Base-by-base conservation (phyloP, 768 basidiomycete genomes). In the Leccinum subgranulosum region DNA sequence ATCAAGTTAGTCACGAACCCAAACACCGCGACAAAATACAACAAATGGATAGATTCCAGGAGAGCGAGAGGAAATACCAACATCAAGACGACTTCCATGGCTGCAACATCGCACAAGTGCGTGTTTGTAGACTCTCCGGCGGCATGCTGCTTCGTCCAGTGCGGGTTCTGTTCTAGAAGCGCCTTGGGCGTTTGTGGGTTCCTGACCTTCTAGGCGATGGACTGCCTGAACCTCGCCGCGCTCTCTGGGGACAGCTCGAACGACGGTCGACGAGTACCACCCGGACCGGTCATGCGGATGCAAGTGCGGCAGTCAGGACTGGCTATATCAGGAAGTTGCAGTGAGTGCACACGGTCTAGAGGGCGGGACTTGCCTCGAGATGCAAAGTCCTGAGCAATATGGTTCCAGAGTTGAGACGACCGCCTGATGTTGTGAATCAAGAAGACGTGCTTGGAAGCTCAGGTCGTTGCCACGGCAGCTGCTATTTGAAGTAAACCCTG, bases 231-330 rank as follows among this genome's bases (percentile, higher is more conserved):
- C 34, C 34, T 36, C 0, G 34, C 14, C 15, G 15, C 7, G 34
- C 34, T 36, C 34, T 36, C 34, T 6, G 49, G 19, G 3, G n/a
- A 10, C 17, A 8, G 11, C 27, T 60, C 53, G 10, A 64, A 50
- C 2, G 62, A 62, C 2, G 62, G 11, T 69, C 69, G 17, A 59
- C 14, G 17, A 71, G 56, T 27, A 71, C 36, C 21, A 68, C 60
- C 0, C 41, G 53, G 41, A 63, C 55, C 0, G 48, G 29, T 8
- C 31, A 56, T 0, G 60, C 12, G 15, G 58, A 49, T 61, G 56
- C 0, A 72, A 71, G 56, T 4, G 56, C 48, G 5, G 55, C 5
- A 23, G 53, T 59, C 11, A 65, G 48, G 7, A 67, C 0, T 36
- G 7, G 21, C 6, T 8, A 34, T 34, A 6, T 34, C 14, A 34